Evolutionary conservation across 108 stramenopile genomes (phyloP).

Genomic region (Skeletonema grethae): DNA sequence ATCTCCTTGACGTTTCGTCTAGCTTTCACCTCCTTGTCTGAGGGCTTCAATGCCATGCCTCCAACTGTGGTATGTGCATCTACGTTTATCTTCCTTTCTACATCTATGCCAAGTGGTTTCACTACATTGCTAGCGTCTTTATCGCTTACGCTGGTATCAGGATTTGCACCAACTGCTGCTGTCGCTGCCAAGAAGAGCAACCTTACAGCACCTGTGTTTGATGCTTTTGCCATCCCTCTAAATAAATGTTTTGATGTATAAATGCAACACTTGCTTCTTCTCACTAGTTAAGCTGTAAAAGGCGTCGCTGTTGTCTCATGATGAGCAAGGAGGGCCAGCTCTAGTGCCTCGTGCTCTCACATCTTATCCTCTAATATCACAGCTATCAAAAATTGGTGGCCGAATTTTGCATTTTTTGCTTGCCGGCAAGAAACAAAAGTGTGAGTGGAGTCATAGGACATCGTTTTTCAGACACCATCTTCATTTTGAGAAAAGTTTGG

Average conservation of each 20-base stretch:
- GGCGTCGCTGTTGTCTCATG: no score
- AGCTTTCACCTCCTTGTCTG: not conserved
- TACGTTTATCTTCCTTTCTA: not conserved
- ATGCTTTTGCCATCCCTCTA: not conserved
- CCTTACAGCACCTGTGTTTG: not conserved
- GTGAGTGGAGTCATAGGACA: no score
- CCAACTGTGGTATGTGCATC: not conserved
- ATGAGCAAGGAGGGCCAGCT: no score
- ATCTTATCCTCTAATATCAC: no score
- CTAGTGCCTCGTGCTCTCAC: no score
- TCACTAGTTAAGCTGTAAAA: no score
- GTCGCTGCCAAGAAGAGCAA: not conserved
- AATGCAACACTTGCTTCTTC: no score
- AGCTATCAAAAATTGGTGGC: no score
- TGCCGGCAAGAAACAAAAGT: no score
- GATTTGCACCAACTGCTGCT: not conserved
- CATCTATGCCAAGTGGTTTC: not conserved
- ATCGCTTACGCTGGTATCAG: not conserved
- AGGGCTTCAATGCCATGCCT: slow-evolving; percentile 1
- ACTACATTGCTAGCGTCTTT: not conserved
- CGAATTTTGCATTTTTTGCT: no score
- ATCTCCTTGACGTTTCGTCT: not conserved
- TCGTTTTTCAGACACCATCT: no score
- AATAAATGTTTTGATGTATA: not conserved
- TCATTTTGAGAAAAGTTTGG: no score